Evolutionary conservation across 2,329 filamentous ascomycete genomes (phyloP).

Genomic region (Xylaria sp.): DNA sequence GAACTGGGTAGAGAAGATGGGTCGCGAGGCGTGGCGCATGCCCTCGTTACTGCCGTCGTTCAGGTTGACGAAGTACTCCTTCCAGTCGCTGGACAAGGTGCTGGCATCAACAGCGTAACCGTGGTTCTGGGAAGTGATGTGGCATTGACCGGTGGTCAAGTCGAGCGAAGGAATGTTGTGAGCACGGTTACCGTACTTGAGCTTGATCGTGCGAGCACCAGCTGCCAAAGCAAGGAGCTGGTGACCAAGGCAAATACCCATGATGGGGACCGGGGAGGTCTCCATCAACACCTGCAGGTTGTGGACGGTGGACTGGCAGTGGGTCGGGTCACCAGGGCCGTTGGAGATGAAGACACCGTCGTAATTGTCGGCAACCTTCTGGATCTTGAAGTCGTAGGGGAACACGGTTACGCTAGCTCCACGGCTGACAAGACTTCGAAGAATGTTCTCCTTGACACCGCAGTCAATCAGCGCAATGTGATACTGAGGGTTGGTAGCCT

Average conservation of each 20-base stretch:
- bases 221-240: slow-evolving; percentile 88
- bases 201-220: slow-evolving; percentile 87
- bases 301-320: slow-evolving; percentile 91
- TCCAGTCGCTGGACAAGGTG: slow-evolving; percentile 80
- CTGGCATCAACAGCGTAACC: slow-evolving; percentile 88
- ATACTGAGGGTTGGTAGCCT: slow-evolving; percentile 73
- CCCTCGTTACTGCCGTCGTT: slow-evolving; percentile 97
- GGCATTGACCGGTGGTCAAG: slow-evolving; percentile 91
- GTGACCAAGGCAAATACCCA: slow-evolving; percentile 97
- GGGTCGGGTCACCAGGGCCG: slow-evolving; percentile 94
- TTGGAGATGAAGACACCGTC: slow-evolving; percentile 99
- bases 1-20: slow-evolving; percentile 98
- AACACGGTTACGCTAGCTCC: slow-evolving; percentile 91
- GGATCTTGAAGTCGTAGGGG: slow-evolving; percentile 94
- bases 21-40: slow-evolving; percentile 89
- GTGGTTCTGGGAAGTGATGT: slow-evolving; percentile 98
- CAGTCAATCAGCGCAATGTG: slow-evolving; percentile 96
- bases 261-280: slow-evolving; percentile 82
- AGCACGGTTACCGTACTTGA: slow-evolving; percentile 98
- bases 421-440: slow-evolving; percentile 85
- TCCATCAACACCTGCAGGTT: slow-evolving; percentile 89
- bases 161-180: slow-evolving; percentile 98
- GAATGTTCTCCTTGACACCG: slow-evolving; percentile 99
- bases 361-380: slow-evolving; percentile 96
- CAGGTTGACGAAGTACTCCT: slow-evolving; percentile 97